These are phyloP conservation scores for Lavandula angustifolia DNA, from an alignment of 257 asterid species.

Conservation along the genomic window DNA sequence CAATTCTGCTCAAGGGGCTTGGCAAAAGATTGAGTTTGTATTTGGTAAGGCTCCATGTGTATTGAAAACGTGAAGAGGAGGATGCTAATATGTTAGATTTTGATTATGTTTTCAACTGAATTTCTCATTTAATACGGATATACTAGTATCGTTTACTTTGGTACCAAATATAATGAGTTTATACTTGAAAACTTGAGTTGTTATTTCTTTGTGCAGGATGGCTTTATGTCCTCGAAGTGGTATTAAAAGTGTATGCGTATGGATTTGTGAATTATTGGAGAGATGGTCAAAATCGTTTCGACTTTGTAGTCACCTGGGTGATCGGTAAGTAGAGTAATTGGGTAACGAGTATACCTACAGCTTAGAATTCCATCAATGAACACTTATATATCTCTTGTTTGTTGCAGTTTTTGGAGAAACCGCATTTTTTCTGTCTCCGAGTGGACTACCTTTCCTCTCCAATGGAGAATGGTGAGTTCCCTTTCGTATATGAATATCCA, in stretches of 20 bases:
- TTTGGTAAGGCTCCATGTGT: slow-evolving; percentile 61
- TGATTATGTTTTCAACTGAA: not conserved
- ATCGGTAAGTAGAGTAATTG: slow-evolving; percentile 61
- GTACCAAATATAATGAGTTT: not conserved
- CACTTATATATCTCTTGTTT: slow-evolving; percentile 23
- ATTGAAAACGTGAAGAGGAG: slow-evolving; percentile 20
- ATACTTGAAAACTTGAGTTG: not conserved
- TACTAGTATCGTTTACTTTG: not conserved
- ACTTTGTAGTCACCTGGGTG: slow-evolving; percentile 90
- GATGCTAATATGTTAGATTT: not conserved
- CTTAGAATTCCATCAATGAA: not conserved
- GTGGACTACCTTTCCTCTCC: slow-evolving; percentile 73
- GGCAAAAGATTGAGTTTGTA: slow-evolving; percentile 86
- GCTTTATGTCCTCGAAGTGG: slow-evolving; percentile 93
- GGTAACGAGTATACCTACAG: not conserved
- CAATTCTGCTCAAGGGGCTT: slow-evolving; percentile 69
- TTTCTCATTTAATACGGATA: slow-evolving; percentile 10
- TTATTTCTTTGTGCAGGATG: slow-evolving; percentile 68
- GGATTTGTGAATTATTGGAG: slow-evolving; percentile 96
- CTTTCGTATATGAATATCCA: slow-evolving; percentile 10
- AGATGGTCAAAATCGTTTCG: slow-evolving; percentile 96
- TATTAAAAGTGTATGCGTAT: slow-evolving; percentile 73
- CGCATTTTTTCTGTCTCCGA: slow-evolving; percentile 67
- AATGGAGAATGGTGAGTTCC: slow-evolving; percentile 92
- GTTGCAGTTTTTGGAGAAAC: slow-evolving; percentile 97